A percentile compares a stretch with the other conserved stretches of the same genome.
phyloP scores from a whole-genome alignment of 768 basidiomycete genomes.

The Cystofilobasidium capitatum region DNA sequence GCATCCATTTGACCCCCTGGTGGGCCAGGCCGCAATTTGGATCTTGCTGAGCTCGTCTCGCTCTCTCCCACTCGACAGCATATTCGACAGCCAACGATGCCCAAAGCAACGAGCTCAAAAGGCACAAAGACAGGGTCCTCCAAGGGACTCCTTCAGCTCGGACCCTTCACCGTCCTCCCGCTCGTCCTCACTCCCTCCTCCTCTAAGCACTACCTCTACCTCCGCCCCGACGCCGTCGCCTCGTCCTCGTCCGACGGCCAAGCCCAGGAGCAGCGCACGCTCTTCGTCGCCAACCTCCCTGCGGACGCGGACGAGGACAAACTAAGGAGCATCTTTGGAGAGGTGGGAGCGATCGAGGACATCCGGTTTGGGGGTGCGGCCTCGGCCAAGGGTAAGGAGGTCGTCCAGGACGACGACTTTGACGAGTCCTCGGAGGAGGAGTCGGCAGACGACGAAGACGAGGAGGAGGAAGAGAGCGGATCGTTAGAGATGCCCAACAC shows the following conservation, averaged over 20 bases:
- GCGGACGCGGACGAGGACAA: conserved; percentile 79
- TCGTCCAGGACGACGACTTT: conserved; percentile 27
- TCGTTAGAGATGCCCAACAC: conserved; percentile 33
- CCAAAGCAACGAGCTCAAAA: not conserved
- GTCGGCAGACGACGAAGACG: conserved; percentile 27
- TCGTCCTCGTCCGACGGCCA: conserved; percentile 8
- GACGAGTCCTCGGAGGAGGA: conserved; percentile 28
- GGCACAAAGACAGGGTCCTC: not conserved
- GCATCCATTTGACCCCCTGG: too few species aligned
- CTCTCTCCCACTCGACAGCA: not conserved
- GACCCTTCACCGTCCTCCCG: conserved; percentile 17
- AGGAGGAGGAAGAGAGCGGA: conserved; percentile 19
- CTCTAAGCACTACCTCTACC: conserved; percentile 59
- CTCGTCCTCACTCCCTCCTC: not conserved
- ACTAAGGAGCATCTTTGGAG: conserved; percentile 63
- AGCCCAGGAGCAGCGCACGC: conserved; percentile 51
- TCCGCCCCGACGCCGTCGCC: conserved; percentile 51
- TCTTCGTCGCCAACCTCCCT: conserved; percentile 82
- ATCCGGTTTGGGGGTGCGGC: conserved; percentile 54
- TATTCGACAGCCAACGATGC: too few species aligned
- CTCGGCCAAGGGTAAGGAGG: conserved; percentile 31
- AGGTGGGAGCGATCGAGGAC: conserved; percentile 64
- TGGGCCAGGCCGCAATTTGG: too few species aligned
- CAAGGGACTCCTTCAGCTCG: not conserved
- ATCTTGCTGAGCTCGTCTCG: not conserved